These are phyloP conservation scores for Santalum album DNA, from an alignment of 164 flowering plant genomes.

Conservation along the genomic window DNA sequence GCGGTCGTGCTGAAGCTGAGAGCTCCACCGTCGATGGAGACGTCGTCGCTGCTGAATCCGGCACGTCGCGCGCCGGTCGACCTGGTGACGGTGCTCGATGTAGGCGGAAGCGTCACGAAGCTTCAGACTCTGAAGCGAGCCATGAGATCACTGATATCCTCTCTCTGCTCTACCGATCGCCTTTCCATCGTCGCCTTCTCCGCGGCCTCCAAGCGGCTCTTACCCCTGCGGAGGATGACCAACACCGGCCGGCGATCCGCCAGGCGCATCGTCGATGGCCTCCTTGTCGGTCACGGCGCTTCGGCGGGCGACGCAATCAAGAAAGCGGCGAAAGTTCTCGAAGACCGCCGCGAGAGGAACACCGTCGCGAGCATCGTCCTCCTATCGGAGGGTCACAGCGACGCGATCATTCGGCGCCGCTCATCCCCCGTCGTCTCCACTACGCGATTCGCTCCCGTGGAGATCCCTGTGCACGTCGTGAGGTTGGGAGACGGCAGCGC, in stretches of 20 bases:
- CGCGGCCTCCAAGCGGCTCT: constrained; percentile 22
- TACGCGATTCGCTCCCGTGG: constrained; percentile 26
- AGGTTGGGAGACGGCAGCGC: constrained; percentile 13
- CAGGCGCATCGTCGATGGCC: not conserved
- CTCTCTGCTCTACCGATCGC: constrained; percentile 63
- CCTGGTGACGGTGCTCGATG: constrained; percentile 63
- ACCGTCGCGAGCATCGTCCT: constrained; percentile 25
- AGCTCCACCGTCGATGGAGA: not conserved
- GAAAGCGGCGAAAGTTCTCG: constrained; percentile 39
- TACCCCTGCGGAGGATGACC: constrained; percentile 27
- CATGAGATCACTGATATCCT: constrained; percentile 55
- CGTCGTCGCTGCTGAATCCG: constrained; percentile 13
- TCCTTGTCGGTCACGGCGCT: constrained; percentile 12
- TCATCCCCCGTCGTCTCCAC: constrained; percentile 3
- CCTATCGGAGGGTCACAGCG: constrained; percentile 20
- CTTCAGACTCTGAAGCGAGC: constrained; percentile 52
- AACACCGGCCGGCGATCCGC: constrained; percentile 27
- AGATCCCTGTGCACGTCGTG: constrained; percentile 38
- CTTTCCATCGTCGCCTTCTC: constrained; percentile 49
- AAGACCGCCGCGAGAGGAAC: constrained; percentile 36
- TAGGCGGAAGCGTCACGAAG: constrained; percentile 20
- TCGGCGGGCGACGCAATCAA: constrained; percentile 31
- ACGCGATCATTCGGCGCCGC: constrained; percentile 9
- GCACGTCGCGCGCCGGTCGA: constrained; percentile 66
- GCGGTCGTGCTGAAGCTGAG: constrained; percentile 1